Evolutionary conservation across 306 rosid species (phyloP).

Genomic region (Gleditsia sinensis): DNA sequence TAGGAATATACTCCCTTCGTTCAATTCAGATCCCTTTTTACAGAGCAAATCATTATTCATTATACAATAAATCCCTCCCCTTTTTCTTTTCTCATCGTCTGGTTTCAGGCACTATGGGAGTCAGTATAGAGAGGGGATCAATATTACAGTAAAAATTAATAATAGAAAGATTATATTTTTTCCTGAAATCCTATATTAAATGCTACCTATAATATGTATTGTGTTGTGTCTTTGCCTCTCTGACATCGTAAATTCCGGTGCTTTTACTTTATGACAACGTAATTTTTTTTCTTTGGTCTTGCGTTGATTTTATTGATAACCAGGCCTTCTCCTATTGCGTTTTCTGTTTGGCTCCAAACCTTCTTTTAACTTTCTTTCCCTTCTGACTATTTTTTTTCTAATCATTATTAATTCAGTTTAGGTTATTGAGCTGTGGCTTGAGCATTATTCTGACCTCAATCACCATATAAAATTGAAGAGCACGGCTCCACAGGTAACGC

Average conservation of each 20-base stretch:
- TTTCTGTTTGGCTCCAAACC: not conserved
- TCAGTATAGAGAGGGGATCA: too few relatives aligned
- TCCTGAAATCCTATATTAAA: too few relatives aligned
- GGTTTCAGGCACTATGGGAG: not conserved
- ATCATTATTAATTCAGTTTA: slow-evolving; percentile 16
- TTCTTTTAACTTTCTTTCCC: slow-evolving; percentile 4
- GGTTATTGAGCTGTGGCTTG: slow-evolving; percentile 16
- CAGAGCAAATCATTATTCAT: not conserved
- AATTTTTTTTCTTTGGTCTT: not conserved
- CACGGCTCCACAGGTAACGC: slow-evolving; percentile 18
- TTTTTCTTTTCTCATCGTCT: not conserved
- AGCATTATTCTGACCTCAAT: not conserved
- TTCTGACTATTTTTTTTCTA: not conserved
- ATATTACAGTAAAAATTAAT: too few relatives aligned
- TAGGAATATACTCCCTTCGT: not conserved
- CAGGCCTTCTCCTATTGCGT: slow-evolving; percentile 14
- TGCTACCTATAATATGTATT: not conserved
- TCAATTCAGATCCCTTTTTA: not conserved
- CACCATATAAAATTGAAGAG: slow-evolving; percentile 22
- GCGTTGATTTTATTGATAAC: not conserved
- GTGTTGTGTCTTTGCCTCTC: slow-evolving; percentile 5
- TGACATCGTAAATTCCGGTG: slow-evolving; percentile 17
- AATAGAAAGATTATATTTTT: too few relatives aligned
- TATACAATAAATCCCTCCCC: not conserved
- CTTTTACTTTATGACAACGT: slow-evolving; percentile 29